Conservation (phyloP, 75 land plant genomes). For the Selaginella tamariscina region DNA sequence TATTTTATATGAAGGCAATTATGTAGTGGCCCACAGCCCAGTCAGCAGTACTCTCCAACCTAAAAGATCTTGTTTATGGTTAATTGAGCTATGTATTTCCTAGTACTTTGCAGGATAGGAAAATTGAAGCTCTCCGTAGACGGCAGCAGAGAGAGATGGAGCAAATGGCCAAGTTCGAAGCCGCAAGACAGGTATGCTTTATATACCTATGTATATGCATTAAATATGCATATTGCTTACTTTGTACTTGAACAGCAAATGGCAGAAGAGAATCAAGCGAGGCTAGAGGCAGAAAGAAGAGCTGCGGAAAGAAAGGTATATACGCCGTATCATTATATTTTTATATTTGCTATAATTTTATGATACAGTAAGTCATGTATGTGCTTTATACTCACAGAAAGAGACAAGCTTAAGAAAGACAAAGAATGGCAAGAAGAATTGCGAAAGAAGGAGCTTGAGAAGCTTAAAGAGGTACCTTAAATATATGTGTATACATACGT, state of each 20-base stretch:
- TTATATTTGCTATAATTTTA: background rate
- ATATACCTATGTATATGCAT: background rate
- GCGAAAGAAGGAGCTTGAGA: slow-evolving; percentile 16
- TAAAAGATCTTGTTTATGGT: background rate
- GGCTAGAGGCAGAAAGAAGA: slow-evolving; percentile 17
- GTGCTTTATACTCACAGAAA: slow-evolving; percentile 9
- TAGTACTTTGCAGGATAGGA: slow-evolving; percentile 15
- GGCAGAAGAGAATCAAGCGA: slow-evolving; percentile 15
- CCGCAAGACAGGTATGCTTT: slow-evolving; percentile 15
- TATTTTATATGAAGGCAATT: background rate
- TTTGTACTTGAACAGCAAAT: slow-evolving; percentile 15
- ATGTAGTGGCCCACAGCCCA: background rate
- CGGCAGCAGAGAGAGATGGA: slow-evolving; percentile 23
- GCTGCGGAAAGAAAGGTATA: slow-evolving; percentile 15
- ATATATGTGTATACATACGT: background rate
- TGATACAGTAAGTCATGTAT: background rate
- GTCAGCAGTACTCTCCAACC: background rate
- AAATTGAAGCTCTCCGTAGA: slow-evolving; percentile 17
- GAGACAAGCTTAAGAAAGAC: slow-evolving; percentile 16
- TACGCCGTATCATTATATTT: background rate
- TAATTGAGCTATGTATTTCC: background rate
- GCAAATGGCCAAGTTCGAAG: slow-evolving; percentile 26
- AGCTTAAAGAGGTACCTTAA: slow-evolving; percentile 22
- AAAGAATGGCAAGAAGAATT: slow-evolving; percentile 24
- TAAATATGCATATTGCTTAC: too few species aligned